These are phyloP conservation scores for Fusarium illudens DNA, from an alignment of 2,329 filamentous ascomycete species.

Conservation along the genomic window DNA sequence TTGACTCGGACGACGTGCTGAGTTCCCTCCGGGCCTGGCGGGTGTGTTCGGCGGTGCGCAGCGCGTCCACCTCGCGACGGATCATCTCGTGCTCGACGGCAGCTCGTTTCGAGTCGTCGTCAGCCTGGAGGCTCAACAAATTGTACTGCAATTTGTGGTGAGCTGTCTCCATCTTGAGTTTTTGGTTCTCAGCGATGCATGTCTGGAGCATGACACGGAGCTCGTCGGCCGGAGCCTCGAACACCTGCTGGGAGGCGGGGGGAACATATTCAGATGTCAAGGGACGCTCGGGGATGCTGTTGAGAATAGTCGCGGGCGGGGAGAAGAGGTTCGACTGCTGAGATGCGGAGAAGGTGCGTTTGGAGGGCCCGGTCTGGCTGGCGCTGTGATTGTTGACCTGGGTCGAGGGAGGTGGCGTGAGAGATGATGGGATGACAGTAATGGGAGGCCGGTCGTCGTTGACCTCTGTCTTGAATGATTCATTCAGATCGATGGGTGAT, in stretches of 20 bases:
- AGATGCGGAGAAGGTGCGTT: slow-evolving; percentile 49
- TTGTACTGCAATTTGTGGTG: slow-evolving; percentile 93
- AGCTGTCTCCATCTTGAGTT: slow-evolving; percentile 80
- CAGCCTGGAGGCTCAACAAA: slow-evolving; percentile 82
- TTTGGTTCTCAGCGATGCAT: slow-evolving; percentile 64
- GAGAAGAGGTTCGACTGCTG: slow-evolving; percentile 62
- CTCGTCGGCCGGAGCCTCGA: slow-evolving; percentile 62
- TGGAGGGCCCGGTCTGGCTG: slow-evolving; percentile 36
- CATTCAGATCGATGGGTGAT: slow-evolving; percentile 59
- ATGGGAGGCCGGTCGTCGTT: slow-evolving; percentile 56
- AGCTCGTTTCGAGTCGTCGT: slow-evolving; percentile 85
- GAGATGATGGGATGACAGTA: slow-evolving; percentile 64
- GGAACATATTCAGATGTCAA: slow-evolving; percentile 53
- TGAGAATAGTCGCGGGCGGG: slow-evolving; percentile 59
- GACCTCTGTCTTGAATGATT: slow-evolving; percentile 60
- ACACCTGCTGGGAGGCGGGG: slow-evolving; percentile 60
- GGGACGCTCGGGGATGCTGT: slow-evolving; percentile 46
- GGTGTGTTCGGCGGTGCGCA: slow-evolving; percentile 77
- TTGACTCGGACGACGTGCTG: slow-evolving; percentile 60
- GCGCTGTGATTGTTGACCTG: slow-evolving; percentile 51
- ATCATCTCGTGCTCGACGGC: slow-evolving; percentile 92
- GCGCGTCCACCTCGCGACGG: slow-evolving; percentile 84
- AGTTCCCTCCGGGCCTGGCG: slow-evolving; percentile 66
- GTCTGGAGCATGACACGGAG: slow-evolving; percentile 65
- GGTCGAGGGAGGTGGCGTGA: slow-evolving; percentile 66